phyloP scores from a whole-genome alignment of 139 green algal species.

The Auxenochlorella protothecoides region DNA sequence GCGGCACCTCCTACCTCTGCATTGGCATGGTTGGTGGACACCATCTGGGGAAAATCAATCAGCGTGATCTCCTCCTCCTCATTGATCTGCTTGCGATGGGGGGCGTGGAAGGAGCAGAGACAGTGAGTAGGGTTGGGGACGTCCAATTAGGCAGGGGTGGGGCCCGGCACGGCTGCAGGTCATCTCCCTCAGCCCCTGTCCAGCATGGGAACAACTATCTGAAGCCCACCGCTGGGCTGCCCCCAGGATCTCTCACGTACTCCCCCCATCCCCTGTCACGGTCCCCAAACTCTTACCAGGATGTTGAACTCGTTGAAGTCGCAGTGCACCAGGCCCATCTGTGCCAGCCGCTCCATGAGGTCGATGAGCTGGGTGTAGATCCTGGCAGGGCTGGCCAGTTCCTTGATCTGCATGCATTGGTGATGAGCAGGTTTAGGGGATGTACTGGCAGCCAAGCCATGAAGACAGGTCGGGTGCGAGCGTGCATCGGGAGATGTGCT shows the following conservation, averaged over 20 bases:
- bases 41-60: constrained; percentile 98
- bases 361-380: constrained; percentile 72
- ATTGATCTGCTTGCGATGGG: constrained; percentile 25
- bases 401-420: not conserved
- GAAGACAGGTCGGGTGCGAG: not conserved
- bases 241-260: too few species aligned
- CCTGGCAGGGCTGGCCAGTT: constrained; percentile 41
- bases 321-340: constrained; percentile 90
- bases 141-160: too few species aligned
- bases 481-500: not conserved
- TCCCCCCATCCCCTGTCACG: too few species aligned
- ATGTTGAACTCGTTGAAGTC: constrained; percentile 99
- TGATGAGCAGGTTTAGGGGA: too few species aligned
- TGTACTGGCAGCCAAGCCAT: not conserved
- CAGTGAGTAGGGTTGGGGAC: too few species aligned
- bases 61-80: constrained; percentile 69
- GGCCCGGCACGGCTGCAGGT: too few species aligned
- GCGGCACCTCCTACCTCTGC: constrained; percentile 23
- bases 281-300: constrained; percentile 27
- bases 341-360: constrained; percentile 62
- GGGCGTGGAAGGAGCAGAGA: too few species aligned
- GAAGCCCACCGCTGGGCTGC: too few species aligned
- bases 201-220: too few species aligned
- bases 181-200: too few species aligned
- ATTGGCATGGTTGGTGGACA: constrained; percentile 82